Evolutionary conservation across 306 rosid genomes (phyloP), one percentile per base, ranked within the genome.

Genomic region (Rubus parviflorus): DNA sequence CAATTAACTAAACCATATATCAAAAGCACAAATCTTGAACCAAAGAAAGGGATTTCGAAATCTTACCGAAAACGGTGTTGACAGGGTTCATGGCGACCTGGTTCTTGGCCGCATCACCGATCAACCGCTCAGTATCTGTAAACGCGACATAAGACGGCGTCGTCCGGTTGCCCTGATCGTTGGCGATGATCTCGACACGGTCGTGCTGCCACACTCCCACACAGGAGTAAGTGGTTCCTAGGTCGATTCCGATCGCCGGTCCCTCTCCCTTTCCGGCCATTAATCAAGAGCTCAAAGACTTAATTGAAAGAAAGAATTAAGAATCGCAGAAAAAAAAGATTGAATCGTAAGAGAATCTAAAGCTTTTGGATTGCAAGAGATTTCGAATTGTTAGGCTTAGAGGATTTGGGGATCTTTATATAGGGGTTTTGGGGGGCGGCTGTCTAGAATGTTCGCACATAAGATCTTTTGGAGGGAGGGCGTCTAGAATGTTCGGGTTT

Each of bases 201-300:
- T 89, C 97, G 35, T 93, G 92, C 73, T 93, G 96, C 93, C 96
- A 93, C 0, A 93, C 97, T n/a, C 96, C 96, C 14, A 93, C 97
- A 67, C 97, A 93, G 0, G 92, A 87, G 86, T 92, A 90, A 0
- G 89, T 92, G 0, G 97, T 90, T 2, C 96, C 97, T 8, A 93
- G 94, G 78, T 93, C 96, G 47, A 93, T 93, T 6, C 96, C 97
- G 48, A 93, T 93, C 25, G 97, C 96, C 0, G 93, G 97, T 8
- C 96, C 97, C 4, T 88, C 93, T 0, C 96, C 93, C 46, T 90
- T 93, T 12, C 85, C 97, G 40, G 93, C 88, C 97, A 93, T 89
- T 16, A 4, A 53, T 72, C 22, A 46, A 60, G 15, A 15, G 0
- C 30, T 25, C 4, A 13, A 37, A 20, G 20, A 13, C 35, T 30